Evolutionary conservation across 225 moss, liverwort and hornwort genomes (phyloP).

Genomic region (Polytrichum commune): DNA sequence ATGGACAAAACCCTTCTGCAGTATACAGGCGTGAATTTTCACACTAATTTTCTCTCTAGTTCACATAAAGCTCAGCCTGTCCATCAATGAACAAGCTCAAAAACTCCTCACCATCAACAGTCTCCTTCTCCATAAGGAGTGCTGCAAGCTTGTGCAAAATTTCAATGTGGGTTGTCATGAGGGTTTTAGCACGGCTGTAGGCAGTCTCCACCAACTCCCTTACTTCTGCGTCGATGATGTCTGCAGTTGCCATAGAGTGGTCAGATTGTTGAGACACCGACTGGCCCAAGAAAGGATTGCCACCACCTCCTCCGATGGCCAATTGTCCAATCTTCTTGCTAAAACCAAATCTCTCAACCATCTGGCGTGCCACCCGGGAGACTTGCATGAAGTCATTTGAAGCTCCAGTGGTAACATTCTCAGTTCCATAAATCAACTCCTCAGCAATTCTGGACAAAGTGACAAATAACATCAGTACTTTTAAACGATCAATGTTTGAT

Average conservation of each 20-base stretch:
- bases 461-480: neutral
- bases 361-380: conserved; percentile 71
- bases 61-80: conserved; percentile 73
- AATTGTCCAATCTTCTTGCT: conserved; percentile 80
- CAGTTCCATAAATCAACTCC: conserved; percentile 71
- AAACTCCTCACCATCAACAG: conserved; percentile 74
- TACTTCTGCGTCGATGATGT: conserved; percentile 66
- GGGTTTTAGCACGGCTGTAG: conserved; percentile 53
- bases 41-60: conserved; percentile 31
- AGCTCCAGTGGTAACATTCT: conserved; percentile 75
- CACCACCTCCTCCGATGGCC: conserved; percentile 67
- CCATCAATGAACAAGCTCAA: conserved; percentile 71
- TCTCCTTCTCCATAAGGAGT: conserved; percentile 74
- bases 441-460: conserved; percentile 55
- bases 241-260: conserved; percentile 78
- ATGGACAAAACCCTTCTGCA: conserved; percentile 11
- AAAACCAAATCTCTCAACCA: conserved; percentile 84
- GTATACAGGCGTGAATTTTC: conserved; percentile 10
- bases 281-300: conserved; percentile 76
- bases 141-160: conserved; percentile 68
- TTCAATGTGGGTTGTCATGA: conserved; percentile 73
- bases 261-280: conserved; percentile 68
- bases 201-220: conserved; percentile 69
- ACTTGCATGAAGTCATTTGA: conserved; percentile 91
- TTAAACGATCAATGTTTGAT: neutral